Evolutionary conservation across 352 stramenopile species (phyloP), one percentile per base, ranked within the genome.

Genomic region (Globisporangium heterothallicum): DNA sequence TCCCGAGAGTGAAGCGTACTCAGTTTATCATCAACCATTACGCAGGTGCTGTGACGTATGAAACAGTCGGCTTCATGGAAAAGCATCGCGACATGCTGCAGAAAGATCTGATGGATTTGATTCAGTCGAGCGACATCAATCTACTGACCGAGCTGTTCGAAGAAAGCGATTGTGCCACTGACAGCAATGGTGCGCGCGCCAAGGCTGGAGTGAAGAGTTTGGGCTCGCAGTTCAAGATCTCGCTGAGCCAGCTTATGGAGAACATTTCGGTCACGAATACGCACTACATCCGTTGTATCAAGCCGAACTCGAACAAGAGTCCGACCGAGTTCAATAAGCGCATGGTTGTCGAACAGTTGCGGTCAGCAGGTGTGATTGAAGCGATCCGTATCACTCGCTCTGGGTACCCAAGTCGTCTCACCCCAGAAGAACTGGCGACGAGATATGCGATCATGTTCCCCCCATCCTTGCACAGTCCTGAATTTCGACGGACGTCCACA

Each of bases 21-120:
- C 81, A 96, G 64, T 98, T 98, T 53, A 96, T 96, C 49, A 81
- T 98, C 49, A 92, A 95, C 42, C 95, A 98, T 71, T 98, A 98
- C 66, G 95, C 95, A 2, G 96, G 95, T 16, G 64, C 85, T 2
- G 95, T 99, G 41, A 94, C 83, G 12, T 99, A 99, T 65, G 84
- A 95, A 57, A 94, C 88, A 6, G 78, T 89, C 4, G 92, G 91
- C 18, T 99, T 99, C 68, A 93, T 98, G 68, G 95, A 98, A 69
- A 98, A 98, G 68, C 97, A 98, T 61, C 89, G 91, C 43, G 91
- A 98, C 59, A 95, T 82, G 8, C 71, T 98, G 34, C 95, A 97
- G 64, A 97, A 98, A 51, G 94, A 98, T 50, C 68, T 99, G 45
- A 86, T 97, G 53, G 78, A 92, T 45, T 63, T 95, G 59, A 84